These are phyloP conservation scores for Mycosarcoma mackinlayi DNA, from an alignment of 1,284 basidiomycete species.

Conservation along the genomic window DNA sequence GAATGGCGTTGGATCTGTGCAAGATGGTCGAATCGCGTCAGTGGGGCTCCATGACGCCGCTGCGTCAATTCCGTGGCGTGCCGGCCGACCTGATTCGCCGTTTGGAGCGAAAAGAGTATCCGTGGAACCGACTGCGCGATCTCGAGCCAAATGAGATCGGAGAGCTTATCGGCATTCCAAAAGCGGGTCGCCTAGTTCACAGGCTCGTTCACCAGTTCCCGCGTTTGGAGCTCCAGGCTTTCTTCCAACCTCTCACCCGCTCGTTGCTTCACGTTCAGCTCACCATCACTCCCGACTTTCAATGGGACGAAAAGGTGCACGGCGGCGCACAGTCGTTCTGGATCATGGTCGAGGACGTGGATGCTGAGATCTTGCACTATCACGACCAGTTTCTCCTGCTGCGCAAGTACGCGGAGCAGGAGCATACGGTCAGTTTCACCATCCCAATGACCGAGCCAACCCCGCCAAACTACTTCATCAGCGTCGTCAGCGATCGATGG, in stretches of 20 bases:
- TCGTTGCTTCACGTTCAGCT: constrained; percentile 65
- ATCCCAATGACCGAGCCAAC: constrained; percentile 96
- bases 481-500: constrained; percentile 94
- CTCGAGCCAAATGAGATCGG: constrained; percentile 72
- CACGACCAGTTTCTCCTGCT: constrained; percentile 91
- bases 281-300: constrained; percentile 89
- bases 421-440: constrained; percentile 92
- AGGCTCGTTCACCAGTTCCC: constrained; percentile 97
- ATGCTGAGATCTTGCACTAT: constrained; percentile 94
- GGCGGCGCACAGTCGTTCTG: constrained; percentile 85
- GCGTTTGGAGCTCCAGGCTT: constrained; percentile 80
- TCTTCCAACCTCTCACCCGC: constrained; percentile 60
- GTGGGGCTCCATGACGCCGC: constrained; percentile 97
- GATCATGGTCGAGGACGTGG: constrained; percentile 95
- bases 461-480: constrained; percentile 97
- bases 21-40: constrained; percentile 86
- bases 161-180: constrained; percentile 90
- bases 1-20: constrained; percentile 90
- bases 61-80: constrained; percentile 92
- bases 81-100: constrained; percentile 87
- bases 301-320: constrained; percentile 95
- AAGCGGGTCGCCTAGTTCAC: constrained; percentile 88
- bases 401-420: constrained; percentile 85
- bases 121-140: constrained; percentile 63
- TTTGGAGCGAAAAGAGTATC: constrained; percentile 93